A percentile compares a stretch with the other conserved stretches of the same genome.
These are phyloP conservation scores for Monosporozyma aerobia DNA, from an alignment of 805 yeast genomes.

Conservation along the genomic window DNA sequence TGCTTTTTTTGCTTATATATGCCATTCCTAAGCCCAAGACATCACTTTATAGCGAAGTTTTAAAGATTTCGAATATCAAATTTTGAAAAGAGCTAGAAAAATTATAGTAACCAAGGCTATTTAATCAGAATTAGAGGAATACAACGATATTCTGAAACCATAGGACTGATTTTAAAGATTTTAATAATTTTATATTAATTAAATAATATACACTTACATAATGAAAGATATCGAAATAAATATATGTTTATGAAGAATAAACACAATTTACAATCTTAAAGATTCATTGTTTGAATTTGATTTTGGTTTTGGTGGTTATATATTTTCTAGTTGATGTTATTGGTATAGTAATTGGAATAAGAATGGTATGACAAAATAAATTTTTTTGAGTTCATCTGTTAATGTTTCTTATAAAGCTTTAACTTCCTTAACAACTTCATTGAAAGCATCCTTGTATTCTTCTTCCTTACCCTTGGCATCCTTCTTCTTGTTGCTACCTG, in stretches of 20 bases:
- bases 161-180: not conserved
- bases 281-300: not conserved
- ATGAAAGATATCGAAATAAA: not conserved
- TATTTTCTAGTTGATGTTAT: not conserved
- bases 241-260: not conserved
- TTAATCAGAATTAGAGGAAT: not conserved
- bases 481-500: slow-evolving; percentile 85
- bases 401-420: slow-evolving; percentile 21
- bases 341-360: not conserved
- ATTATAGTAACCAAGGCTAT: not conserved
- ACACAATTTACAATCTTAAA: not conserved
- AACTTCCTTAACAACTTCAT: slow-evolving; percentile 91
- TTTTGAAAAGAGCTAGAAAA: not conserved
- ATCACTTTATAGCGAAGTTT: not conserved
- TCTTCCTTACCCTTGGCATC: slow-evolving; percentile 59
- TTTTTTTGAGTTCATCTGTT: not conserved
- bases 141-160: not conserved
- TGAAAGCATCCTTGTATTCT: slow-evolving; percentile 86
- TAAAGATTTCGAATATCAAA: not conserved
- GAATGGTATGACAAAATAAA: not conserved
- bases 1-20: not conserved
- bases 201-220: not conserved
- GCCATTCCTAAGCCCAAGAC: not conserved
- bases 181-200: not conserved
- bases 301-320: not conserved